Conservation (phyloP, 2,329 filamentous ascomycete genomes). For the Colletotrichum sp. region DNA sequence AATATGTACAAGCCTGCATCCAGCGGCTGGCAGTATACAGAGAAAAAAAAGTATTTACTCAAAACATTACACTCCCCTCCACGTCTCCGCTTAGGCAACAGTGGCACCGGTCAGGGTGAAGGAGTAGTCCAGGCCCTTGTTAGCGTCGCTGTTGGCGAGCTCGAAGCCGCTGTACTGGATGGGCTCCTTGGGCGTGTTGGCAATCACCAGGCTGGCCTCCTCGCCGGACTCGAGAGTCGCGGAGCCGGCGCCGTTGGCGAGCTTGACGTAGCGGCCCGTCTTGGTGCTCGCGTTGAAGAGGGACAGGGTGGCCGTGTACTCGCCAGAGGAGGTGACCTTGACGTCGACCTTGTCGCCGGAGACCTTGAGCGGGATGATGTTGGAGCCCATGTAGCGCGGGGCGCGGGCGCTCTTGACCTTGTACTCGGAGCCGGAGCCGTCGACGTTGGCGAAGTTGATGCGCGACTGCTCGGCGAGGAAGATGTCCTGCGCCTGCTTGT, state of each 20-base stretch:
- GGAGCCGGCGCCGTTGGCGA: conserved; percentile 35
- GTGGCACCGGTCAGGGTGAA: conserved; percentile 36
- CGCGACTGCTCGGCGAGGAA: conserved; percentile 38
- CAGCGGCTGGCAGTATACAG: neutral
- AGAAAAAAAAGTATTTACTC: neutral
- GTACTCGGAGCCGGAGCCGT: conserved; percentile 38
- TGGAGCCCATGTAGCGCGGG: conserved; percentile 54
- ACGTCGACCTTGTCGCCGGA: conserved; percentile 34
- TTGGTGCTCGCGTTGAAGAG: conserved; percentile 33
- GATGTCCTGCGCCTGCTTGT: conserved; percentile 39
- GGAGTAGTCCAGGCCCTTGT: conserved; percentile 41
- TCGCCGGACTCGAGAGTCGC: conserved; percentile 37
- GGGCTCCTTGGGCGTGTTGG: conserved; percentile 48
- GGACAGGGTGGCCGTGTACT: conserved; percentile 45
- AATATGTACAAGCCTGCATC: neutral
- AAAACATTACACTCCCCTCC: neutral
- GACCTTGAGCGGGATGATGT: conserved; percentile 48
- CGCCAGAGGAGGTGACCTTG: conserved; percentile 35
- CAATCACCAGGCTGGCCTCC: conserved; percentile 49
- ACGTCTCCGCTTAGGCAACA: neutral
- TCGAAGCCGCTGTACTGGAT: conserved; percentile 49
- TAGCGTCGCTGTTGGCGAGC: conserved; percentile 36
- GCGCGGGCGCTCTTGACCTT: conserved; percentile 44
- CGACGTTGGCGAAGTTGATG: conserved; percentile 47
- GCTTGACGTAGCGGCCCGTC: conserved; percentile 40